These are phyloP conservation scores for Pneumocystis murina DNA, from an alignment of 1,139 yeast genomes.

Conservation along the genomic window DNA sequence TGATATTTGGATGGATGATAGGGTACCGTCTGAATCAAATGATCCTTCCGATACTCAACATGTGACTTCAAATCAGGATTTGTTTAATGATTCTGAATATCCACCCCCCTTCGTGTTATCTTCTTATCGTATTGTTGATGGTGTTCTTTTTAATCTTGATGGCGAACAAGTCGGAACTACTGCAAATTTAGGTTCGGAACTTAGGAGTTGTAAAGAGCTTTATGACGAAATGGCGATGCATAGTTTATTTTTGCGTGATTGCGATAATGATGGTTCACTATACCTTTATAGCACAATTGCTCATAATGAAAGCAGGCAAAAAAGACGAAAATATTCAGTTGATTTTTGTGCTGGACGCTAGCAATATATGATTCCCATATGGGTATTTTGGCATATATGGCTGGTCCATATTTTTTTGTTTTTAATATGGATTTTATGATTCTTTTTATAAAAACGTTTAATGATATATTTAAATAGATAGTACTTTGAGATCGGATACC, in stretches of 20 bases:
- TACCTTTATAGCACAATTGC: neutral
- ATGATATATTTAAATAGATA: neutral
- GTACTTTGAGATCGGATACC: neutral
- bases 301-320: neutral
- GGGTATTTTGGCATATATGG: neutral
- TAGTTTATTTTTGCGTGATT: neutral
- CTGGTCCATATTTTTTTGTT: neutral
- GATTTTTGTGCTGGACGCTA: neutral
- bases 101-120: neutral
- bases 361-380: neutral
- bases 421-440: neutral
- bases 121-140: neutral
- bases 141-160: neutral
- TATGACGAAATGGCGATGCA: neutral
- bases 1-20: neutral
- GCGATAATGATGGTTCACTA: neutral
- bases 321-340: neutral
- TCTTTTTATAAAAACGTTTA: neutral
- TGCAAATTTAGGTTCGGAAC: neutral
- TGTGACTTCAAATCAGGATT: neutral
- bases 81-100: neutral
- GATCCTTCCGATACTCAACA: neutral
- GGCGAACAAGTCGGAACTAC: neutral
- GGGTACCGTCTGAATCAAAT: neutral
- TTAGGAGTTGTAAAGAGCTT: neutral